Evolutionary conservation across 2,329 filamentous ascomycete genomes (phyloP), one percentile per base, ranked within the genome.

Genomic region (Truncatella angustata): DNA sequence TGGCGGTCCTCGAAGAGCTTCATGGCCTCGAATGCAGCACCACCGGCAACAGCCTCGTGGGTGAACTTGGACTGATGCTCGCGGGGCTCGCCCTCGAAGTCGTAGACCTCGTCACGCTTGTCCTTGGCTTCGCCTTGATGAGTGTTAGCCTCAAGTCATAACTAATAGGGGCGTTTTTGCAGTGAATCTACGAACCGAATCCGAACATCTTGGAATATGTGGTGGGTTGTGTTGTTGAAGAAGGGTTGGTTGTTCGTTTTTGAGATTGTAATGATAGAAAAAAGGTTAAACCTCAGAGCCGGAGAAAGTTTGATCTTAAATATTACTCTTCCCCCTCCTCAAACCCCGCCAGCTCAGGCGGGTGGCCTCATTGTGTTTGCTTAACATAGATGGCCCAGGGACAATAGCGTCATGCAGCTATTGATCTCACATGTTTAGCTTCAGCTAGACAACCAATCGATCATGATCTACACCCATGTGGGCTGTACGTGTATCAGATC

Each of bases 1-100:
- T 91, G 87, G 62, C 81, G 77, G 69, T 91, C 85, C 73, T 92
- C 88, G 63, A 85, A 92, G 20, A 85, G 75, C 78, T 91, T 91
- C 81, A 93, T 88, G 62, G 85, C 90, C 58, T 83, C 86, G 66
- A 93, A 93, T 56, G 86, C 84, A 53, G 88, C 89, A 53, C 84
- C 90, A 56, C 88, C 88, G 58, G 85, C 88, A 51, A 92, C 67
- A 44, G 90, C 66, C 74, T 94, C 88, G 72, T 93, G 89, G 60
- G 81, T 80, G 64, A 89, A 73, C 65, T 80, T 80, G 61, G 79
- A 76, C 71, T n/a, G n/a, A n/a, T n/a, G n/a, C n/a, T 89, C 73
- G 73, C 89, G 77, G 54, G 77, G 32, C 48, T 70, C 55, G 49
- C 65, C 65, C 36, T 70, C 60, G 63, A 79, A 73, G 54, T 70